These are phyloP conservation scores for Cynanchum wilfordii DNA, from an alignment of 257 asterid species.

Conservation along the genomic window DNA sequence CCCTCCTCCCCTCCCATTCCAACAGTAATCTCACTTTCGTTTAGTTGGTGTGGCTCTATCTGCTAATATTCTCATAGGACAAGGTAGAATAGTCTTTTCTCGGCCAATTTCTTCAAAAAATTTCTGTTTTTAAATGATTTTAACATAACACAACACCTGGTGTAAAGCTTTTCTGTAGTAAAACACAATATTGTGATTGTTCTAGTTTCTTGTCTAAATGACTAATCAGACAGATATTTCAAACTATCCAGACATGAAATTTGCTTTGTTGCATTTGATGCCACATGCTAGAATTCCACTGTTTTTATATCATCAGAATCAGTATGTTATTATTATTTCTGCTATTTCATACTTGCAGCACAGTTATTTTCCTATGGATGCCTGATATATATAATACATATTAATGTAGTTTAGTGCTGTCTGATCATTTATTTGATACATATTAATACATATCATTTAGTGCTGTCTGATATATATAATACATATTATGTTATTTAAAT, in stretches of 20 bases:
- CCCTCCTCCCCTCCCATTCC: too few relatives aligned
- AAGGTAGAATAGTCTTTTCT: neutral
- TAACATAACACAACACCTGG: neutral
- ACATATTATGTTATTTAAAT: too few relatives aligned
- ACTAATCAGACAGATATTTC: neutral
- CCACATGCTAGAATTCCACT: neutral
- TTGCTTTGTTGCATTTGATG: neutral
- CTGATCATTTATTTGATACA: neutral
- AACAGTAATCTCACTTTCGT: neutral
- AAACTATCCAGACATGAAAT: neutral
- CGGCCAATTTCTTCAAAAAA: neutral
- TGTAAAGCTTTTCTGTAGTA: neutral
- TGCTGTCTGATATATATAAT: too few relatives aligned
- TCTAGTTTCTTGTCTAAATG: neutral
- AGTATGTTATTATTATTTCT: neutral
- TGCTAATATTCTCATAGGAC: neutral
- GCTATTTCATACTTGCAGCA: too few relatives aligned
- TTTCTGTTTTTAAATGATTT: neutral
- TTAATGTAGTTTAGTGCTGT: neutral
- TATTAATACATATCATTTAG: too few relatives aligned
- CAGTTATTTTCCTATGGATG: neutral
- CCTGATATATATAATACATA: too few relatives aligned
- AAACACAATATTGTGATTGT: neutral
- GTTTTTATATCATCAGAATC: neutral
- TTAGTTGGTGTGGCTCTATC: neutral